Conservation (phyloP, 2,329 filamentous ascomycete genomes). For the Colletotrichum godetiae region DNA sequence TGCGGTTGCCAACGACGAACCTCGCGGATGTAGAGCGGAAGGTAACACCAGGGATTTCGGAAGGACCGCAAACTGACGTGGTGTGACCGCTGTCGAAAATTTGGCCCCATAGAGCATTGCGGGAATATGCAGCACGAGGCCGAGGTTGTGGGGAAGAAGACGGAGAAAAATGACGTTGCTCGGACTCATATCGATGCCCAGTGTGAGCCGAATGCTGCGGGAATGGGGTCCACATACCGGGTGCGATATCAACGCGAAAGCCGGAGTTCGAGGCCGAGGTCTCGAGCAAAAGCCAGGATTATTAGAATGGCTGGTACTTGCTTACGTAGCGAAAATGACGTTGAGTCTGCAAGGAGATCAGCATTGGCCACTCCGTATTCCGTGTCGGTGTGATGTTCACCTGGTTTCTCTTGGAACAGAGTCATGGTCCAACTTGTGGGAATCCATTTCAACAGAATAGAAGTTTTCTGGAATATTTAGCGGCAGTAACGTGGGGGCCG, state of each 20-base stretch:
- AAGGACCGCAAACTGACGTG: neutral
- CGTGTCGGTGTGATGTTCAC: too few species aligned
- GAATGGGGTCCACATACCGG: neutral
- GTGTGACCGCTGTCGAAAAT: conserved; percentile 1
- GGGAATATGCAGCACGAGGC: conserved; percentile 3
- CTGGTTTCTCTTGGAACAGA: too few species aligned
- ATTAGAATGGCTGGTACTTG: neutral
- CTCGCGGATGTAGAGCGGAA: too few species aligned
- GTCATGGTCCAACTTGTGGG: neutral
- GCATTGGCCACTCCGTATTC: too few species aligned
- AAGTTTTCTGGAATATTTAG: conserved; percentile 19
- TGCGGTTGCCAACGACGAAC: too few species aligned
- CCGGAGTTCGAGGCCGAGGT: neutral
- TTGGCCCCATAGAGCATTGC: neutral
- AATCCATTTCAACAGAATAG: neutral
- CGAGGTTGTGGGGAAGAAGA: neutral
- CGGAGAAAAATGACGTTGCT: conserved; percentile 4
- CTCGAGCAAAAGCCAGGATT: neutral
- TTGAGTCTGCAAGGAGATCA: neutral
- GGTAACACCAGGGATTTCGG: too few species aligned
- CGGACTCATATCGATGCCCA: neutral
- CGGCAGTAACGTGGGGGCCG: neutral
- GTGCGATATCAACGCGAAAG: neutral
- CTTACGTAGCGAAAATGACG: neutral
- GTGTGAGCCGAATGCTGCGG: too few species aligned